Evolutionary conservation across 164 flowering plant genomes (phyloP).

Genomic region (Liriodendron chinense): DNA sequence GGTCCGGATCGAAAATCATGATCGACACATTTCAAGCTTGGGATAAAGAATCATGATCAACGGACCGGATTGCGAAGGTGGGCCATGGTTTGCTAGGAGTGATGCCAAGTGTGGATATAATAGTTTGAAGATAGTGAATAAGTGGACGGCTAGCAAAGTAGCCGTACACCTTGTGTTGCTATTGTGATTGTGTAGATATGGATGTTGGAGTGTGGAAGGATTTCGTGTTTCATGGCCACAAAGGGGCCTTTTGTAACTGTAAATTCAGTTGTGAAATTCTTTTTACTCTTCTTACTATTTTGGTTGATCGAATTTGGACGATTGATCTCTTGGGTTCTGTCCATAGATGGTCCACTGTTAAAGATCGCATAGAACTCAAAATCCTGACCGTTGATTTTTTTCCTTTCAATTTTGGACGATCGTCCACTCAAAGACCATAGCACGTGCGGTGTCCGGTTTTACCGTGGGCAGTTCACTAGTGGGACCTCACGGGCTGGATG

Average conservation of each 20-base stretch:
- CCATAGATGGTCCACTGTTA: too few relatives aligned
- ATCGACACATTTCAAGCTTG: neutral
- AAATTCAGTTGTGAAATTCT: neutral
- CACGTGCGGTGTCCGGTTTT: too few relatives aligned
- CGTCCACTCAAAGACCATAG: too few relatives aligned
- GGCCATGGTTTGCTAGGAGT: neutral
- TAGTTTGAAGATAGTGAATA: slow-evolving; percentile 6
- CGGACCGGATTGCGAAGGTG: neutral
- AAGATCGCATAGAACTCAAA: too few relatives aligned
- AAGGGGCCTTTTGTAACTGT: neutral
- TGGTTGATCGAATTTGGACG: too few relatives aligned
- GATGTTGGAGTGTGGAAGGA: neutral
- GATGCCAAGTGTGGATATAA: neutral
- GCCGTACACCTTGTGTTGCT: slow-evolving; percentile 3
- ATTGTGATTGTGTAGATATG: neutral
- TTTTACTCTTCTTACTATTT: too few relatives aligned
- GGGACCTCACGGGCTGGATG: too few relatives aligned
- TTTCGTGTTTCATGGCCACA: slow-evolving; percentile 1
- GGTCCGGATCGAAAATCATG: neutral
- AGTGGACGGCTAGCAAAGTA: slow-evolving; percentile 7
- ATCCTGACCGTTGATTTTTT: too few relatives aligned
- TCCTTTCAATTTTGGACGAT: too few relatives aligned
- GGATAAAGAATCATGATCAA: neutral
- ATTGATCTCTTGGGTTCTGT: too few relatives aligned
- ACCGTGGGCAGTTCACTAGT: too few relatives aligned